Base-by-base conservation (phyloP, 2,329 filamentous ascomycete species). In the Cladosporium sp. region DNA sequence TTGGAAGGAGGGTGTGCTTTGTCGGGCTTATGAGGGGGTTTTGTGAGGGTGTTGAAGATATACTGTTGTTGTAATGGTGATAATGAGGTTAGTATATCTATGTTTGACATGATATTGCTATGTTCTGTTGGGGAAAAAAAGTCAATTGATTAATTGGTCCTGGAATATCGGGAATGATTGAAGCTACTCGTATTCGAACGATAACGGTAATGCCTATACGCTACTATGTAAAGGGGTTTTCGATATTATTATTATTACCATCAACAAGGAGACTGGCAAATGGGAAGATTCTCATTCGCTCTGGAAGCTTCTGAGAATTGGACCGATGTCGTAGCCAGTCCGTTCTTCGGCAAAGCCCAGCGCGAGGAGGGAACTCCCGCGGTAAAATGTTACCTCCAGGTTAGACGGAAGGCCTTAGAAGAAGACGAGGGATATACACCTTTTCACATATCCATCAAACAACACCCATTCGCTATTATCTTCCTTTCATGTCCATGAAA, bases 1-100 rank as follows among this genome's bases (percentile, higher is more conserved):
- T 1, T 74, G 72, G 72, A 62, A 69, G n/a, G 63, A 67, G 25
- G 71, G 72, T 0, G 57, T 49, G 4, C 19, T 62, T 12, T 51
- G 49, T 18, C 46, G 19, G 16, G 35, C 41, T 4, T 46, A 51
- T 35, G 36, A 15, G 19, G 15, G 12, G 9, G 7, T 33, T 4
- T 11, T 32, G 36, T 49, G 35, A 40, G 18, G n/a, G 19, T 27
- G 9, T 22, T 27, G 12, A 5, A 16, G 7, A 18, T 27, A 9
- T 5, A 9, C 4, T 27, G 33, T 15, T 36, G n/a, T 4, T 15
- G 33, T 6, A 7, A 36, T 36, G 4, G 13, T 5, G 33, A 5
- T 36, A 12, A 4, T 36, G 33, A 5, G 4, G 5, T n/a, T 36
- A 36, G 5, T n/a, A 13, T 36, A 6, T 4, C 13, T 4, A n/a